Base-by-base conservation (phyloP, 441 rosid species). In the Bocquillonia castaneifolia region DNA sequence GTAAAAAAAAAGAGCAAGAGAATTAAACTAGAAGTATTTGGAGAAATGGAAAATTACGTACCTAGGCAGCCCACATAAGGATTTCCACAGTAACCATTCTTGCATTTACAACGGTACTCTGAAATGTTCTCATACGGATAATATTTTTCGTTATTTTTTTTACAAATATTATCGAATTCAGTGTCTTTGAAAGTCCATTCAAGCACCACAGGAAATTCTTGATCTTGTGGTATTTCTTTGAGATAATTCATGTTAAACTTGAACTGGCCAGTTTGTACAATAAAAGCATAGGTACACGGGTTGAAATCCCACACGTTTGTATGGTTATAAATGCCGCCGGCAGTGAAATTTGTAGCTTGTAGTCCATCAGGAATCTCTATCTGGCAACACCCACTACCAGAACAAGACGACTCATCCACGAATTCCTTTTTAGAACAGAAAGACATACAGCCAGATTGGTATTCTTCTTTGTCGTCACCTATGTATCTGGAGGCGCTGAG, bases 21-120 rank as follows among this genome's bases (percentile, higher is more conserved):
- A 34, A 34, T 3, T 3, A 34, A 34, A 3, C 3, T 34, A 34
- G 7, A 3, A 34, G 7, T 7, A 34, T 34, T 40, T 13, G 0
- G 12, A 40, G 44, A 15, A 9, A 10, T 9, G 4, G 14, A 8
- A 10, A 6, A 55, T 5, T 10, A 4, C 42, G 9, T 76, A 79
- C 83, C 70, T 50, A 44, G 39, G 51, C 80, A 79, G 3, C 80
- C 76, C 22, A 73, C 68, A 1, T 79, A 76, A 0, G 83, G 78
- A 45, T 79, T 76, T 37, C 80, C 83, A 0, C 18, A 29, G 44
- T 59, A 79, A n/a, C 80, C 83, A 0, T 28, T 1, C 10, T 31
- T 1, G 67, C 80, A 79, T n/a, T 2, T 14, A 67, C 83, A 76
- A 18, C 28, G 69, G 48, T 74, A 76, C 0, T 70, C 67, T 3